Evolutionary conservation across 768 basidiomycete genomes (phyloP), one percentile per base, ranked within the genome.

Genomic region (Russula virescens): DNA sequence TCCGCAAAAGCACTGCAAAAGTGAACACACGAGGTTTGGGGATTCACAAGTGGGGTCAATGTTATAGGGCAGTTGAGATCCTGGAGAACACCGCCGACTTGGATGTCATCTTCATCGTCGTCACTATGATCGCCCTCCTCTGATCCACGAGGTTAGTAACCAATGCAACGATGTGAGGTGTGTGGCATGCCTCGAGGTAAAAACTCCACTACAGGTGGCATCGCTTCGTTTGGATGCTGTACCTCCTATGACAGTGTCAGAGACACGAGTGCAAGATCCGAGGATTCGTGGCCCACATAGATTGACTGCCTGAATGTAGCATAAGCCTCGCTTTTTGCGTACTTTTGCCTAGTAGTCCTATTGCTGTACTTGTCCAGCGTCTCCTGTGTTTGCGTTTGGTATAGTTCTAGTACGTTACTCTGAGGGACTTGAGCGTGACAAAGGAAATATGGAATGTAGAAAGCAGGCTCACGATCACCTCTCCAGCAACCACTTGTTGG

Each of bases 61-160:
- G 88, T 85, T 54, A 98, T 76, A 2, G 94, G 94, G 68, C 94
- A 96, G 59, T 84, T 87, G 78, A 86, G 92, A 68, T 85, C 86
- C 69, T 91, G 89, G 7, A 86, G 88, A 31, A 86, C 80, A 26
- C 92, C 94, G 56, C 95, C 95, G 54, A 96, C 78, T 73, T 94
- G 88, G 35, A 98, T 74, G 14, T 97, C 95, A 56, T 94, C 90
- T 35, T 95, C 94, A 55, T 86, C 86, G 53, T 86, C 86, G 61
- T 90, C 90, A 58, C 88, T 90, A 34, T 81, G 85, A 65, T 93
- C 91, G 11, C 84, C 90, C 46, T 82, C 79, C 81, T 94, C 93
- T 94, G 72, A n/a, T 58, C 16, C 50, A 55, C 19, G 34, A 43
- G 49, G 51, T 67, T 55, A 66, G 55, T 16, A 18, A 51, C 23